Evolutionary conservation across 2,329 filamentous ascomycete genomes (phyloP).

Genomic region (Talaromyces sp.): DNA sequence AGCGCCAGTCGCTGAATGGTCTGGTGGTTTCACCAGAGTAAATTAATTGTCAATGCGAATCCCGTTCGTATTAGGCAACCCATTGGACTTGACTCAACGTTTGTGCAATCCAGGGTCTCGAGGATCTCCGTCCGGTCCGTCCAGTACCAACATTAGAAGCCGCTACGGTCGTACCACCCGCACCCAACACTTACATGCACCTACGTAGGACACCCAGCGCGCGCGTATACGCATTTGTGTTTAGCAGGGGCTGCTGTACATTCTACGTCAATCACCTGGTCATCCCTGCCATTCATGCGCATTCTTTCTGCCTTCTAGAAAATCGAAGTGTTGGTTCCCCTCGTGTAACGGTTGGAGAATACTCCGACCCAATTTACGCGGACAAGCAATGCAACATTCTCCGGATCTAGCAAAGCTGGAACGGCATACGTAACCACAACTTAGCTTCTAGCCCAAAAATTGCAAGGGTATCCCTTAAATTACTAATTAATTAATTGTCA

Average conservation of each 20-base stretch:
- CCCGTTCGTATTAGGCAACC: background rate
- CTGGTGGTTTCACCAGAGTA: background rate
- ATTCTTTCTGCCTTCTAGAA: conserved; percentile 8
- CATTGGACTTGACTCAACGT: background rate
- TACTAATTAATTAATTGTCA: background rate
- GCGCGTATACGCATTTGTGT: background rate
- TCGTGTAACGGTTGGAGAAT: background rate
- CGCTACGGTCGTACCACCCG: background rate
- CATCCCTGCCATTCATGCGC: background rate
- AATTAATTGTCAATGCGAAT: background rate
- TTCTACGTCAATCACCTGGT: background rate
- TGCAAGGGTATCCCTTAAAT: background rate
- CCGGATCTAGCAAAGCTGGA: background rate
- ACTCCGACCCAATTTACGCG: background rate
- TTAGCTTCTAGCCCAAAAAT: background rate
- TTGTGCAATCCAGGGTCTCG: background rate
- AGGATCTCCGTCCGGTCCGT: background rate
- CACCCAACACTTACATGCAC: background rate
- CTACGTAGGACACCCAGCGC: background rate
- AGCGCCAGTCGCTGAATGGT: background rate
- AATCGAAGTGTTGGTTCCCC: background rate
- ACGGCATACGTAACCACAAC: background rate
- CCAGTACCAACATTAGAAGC: background rate
- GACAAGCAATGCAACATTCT: background rate
- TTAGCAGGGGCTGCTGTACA: background rate